A percentile compares a stretch with the other conserved stretches of the same genome.
Conservation (phyloP, 2,329 filamentous ascomycete species). For the Fonsecaea erecta region DNA sequence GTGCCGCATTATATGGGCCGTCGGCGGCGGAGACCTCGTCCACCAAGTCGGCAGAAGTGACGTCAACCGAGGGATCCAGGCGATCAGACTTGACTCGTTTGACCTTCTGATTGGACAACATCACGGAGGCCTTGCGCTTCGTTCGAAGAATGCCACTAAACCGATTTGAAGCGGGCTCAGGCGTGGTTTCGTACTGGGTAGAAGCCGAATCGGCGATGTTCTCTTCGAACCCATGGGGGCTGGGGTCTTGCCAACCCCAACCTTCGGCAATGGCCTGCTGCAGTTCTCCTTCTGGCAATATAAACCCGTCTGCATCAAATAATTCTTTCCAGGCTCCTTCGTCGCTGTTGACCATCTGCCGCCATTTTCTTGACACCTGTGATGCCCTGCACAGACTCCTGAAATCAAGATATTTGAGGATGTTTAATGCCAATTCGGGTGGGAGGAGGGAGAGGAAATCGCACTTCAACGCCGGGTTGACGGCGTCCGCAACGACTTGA, state of each 20-base stretch:
- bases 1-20: conserved; percentile 84
- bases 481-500: conserved; percentile 84
- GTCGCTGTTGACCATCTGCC: conserved; percentile 85
- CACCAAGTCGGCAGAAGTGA: conserved; percentile 52
- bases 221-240: conserved; percentile 74
- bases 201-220: conserved; percentile 68
- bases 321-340: conserved; percentile 96
- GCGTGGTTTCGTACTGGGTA: conserved; percentile 47
- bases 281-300: conserved; percentile 78
- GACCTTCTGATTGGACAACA: conserved; percentile 50
- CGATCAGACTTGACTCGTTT: conserved; percentile 59
- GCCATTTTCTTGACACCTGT: conserved; percentile 93
- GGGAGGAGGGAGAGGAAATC: conserved; percentile 87
- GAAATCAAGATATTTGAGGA: conserved; percentile 83
- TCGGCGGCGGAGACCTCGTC: conserved; percentile 63
- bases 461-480: conserved; percentile 92
- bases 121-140: conserved; percentile 56
- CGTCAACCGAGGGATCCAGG: conserved; percentile 46
- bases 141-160: conserved; percentile 40
- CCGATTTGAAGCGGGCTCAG: conserved; percentile 21
- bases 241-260: conserved; percentile 96
- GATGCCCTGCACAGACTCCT: conserved; percentile 86
- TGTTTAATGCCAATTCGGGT: conserved; percentile 82
- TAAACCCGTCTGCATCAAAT: conserved; percentile 81
- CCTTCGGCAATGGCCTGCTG: conserved; percentile 85